Evolutionary conservation across 2,329 filamentous ascomycete species (phyloP).

Genomic region (Aschersonia sp.): DNA sequence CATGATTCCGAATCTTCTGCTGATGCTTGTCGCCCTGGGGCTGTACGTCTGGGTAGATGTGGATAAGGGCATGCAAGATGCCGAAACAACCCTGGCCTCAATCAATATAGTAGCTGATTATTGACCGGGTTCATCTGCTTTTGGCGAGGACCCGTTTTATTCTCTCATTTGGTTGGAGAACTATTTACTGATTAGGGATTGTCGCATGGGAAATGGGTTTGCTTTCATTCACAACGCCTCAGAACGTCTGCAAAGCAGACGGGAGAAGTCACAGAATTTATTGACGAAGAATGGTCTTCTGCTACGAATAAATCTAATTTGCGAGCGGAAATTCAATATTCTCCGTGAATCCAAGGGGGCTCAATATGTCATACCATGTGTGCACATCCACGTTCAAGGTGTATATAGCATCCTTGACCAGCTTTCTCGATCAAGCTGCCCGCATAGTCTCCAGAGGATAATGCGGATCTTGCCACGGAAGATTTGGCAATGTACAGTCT

Average conservation of each 20-base stretch:
- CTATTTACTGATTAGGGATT: no score
- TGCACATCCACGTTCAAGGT: background rate
- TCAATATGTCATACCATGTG: background rate
- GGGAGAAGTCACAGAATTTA: no score
- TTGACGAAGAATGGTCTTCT: no score
- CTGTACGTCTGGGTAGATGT: constrained; percentile 8
- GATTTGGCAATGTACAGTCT: constrained; percentile 10
- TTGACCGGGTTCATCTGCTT: background rate
- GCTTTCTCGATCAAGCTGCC: background rate
- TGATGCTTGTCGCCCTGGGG: constrained; percentile 5
- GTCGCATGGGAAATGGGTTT: no score
- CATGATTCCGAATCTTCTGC: constrained; percentile 9
- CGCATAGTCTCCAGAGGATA: constrained; percentile 1
- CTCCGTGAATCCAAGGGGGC: background rate
- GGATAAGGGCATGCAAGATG: constrained; percentile 7
- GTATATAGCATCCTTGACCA: constrained; percentile 1
- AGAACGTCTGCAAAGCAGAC: no score
- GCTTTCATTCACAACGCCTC: no score
- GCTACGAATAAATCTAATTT: no score
- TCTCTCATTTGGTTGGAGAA: no score
- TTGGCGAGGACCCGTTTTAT: no score
- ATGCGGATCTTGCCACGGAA: constrained; percentile 6
- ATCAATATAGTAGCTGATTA: background rate
- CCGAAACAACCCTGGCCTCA: constrained; percentile 4
- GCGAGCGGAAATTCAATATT: no score